Percentiles rank a stretch among this genome's conserved stretches.
Evolutionary conservation across 2,329 filamentous ascomycete species (phyloP).

Genomic region (Calonectria multiphialidica): DNA sequence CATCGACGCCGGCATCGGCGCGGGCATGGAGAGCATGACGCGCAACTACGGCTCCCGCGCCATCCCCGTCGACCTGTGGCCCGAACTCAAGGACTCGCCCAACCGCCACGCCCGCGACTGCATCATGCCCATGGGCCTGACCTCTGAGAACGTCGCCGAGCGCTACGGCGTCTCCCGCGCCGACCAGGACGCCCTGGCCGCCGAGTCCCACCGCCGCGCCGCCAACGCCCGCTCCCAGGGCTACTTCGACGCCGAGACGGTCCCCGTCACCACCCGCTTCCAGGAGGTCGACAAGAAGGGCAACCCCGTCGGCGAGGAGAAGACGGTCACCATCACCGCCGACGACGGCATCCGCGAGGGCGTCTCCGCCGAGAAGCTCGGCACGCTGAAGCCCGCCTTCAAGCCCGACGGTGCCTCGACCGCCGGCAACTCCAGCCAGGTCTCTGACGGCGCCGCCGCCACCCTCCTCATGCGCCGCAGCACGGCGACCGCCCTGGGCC

Average conservation of each 20-base stretch:
- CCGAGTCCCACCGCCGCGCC: constrained; percentile 79
- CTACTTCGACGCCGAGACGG: constrained; percentile 82
- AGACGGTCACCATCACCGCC: constrained; percentile 75
- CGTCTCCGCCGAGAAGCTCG: constrained; percentile 77
- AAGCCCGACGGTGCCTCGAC: constrained; percentile 80
- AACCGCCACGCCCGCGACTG: constrained; percentile 83
- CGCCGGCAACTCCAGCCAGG: constrained; percentile 88
- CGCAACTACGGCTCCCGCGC: constrained; percentile 87
- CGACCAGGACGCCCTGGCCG: constrained; percentile 89
- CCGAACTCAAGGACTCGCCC: constrained; percentile 72
- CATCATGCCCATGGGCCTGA: constrained; percentile 94
- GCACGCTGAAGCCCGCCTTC: constrained; percentile 89
- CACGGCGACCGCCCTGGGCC: constrained; percentile 79
- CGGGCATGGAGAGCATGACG: constrained; percentile 97
- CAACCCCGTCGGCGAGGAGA: constrained; percentile 65
- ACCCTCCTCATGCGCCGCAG: constrained; percentile 87
- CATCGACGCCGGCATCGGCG: constrained; percentile 82
- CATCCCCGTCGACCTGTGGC: constrained; percentile 88
- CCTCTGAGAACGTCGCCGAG: constrained; percentile 87
- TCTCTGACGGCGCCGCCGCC: constrained; percentile 89
- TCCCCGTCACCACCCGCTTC: constrained; percentile 80
- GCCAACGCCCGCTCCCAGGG: constrained; percentile 77
- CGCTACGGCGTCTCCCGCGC: constrained; percentile 79
- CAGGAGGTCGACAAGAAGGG: constrained; percentile 73
- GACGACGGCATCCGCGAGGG: constrained; percentile 87